Evolutionary conservation across 2,329 filamentous ascomycete genomes (phyloP), one percentile per base, ranked within the genome.

Genomic region (Boeremia exigua): DNA sequence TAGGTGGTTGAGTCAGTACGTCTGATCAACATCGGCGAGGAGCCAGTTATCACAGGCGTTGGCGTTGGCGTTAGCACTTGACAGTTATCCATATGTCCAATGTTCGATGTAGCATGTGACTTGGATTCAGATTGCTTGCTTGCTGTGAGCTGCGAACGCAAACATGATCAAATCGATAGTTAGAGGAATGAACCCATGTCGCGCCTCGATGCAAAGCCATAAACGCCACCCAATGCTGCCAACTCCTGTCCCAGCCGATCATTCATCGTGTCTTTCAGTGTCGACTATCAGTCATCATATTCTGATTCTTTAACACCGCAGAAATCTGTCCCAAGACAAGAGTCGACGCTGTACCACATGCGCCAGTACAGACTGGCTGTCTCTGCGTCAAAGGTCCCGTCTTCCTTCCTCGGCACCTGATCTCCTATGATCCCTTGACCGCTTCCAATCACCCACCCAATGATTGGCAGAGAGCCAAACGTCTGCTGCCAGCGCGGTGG

Each of bases 351-450:
- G 56, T 81, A 82, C 80, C 84, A 87, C 54, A 86, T 77, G 23
- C 79, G 75, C 86, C 86, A 88, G 62, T 88, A 88, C 50, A 81
- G 65, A 60, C 82, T 84, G 6, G 85, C 85, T 40, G 78, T 80
- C 37, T 85, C 84, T 80, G 87, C 90, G 74, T 97, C 93, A 65
- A 96, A 93, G 37, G 86, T 86, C 54, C 90, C 91, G 38, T 83
- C 80, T 48, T 92, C 89, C 48, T 83, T 88, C 37, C 88, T 82
- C 7, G 91, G 91, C 34, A 94, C 86, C 70, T 89, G 84, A 69
- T 86, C 87, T 6, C 90, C 90, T 67, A 94, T 92, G 74, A 93
- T 86, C 66, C 82, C 77, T 17, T 79, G 77, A 7, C 76, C 76
- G 8, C 73, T 74, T 6, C 79, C 78, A 43, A 82, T 67, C 32